phyloP scores from a whole-genome alignment of 1,284 basidiomycete species.

The Ceratobasidium sp. region DNA sequence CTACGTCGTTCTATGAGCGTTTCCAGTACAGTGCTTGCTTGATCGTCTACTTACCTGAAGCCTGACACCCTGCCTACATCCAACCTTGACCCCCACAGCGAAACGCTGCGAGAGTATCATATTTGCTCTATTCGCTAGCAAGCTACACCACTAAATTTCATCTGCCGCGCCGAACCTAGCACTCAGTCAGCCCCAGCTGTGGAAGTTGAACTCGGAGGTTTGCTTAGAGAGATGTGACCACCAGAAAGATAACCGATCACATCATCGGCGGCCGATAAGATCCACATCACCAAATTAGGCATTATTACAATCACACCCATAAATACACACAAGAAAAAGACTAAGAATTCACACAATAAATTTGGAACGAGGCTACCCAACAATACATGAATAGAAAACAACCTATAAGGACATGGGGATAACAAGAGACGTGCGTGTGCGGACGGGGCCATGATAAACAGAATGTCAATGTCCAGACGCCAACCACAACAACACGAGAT shows the following conservation, averaged over 20 bases:
- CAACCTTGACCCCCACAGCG: conserved; percentile 35
- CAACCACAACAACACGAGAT: conserved; percentile 1
- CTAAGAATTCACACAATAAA: conserved; percentile 16
- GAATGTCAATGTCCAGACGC: conserved; percentile 18
- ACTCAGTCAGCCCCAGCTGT: no score
- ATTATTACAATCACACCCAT: conserved; percentile 8
- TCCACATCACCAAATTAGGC: background rate
- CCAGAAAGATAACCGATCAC: conserved; percentile 36
- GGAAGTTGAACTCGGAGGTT: background rate
- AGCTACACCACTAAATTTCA: background rate
- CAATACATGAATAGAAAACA: conserved; percentile 23
- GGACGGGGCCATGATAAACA: conserved; percentile 13
- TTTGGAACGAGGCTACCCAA: conserved; percentile 14
- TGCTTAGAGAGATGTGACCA: background rate
- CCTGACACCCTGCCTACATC: conserved; percentile 23
- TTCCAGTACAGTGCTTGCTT: background rate
- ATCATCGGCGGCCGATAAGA: conserved; percentile 18
- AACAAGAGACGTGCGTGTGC: background rate
- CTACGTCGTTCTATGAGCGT: background rate
- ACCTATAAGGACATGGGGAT: conserved; percentile 40
- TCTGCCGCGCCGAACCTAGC: no score
- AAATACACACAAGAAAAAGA: no score
- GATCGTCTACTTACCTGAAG: conserved; percentile 9
- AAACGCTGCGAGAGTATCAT: conserved; percentile 40
- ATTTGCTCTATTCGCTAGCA: background rate